A percentile compares a stretch with the other conserved stretches of the same genome.
These are phyloP conservation scores for Cymbopogon citratus DNA, from an alignment of 176 grass and related monocot species.

Conservation along the genomic window DNA sequence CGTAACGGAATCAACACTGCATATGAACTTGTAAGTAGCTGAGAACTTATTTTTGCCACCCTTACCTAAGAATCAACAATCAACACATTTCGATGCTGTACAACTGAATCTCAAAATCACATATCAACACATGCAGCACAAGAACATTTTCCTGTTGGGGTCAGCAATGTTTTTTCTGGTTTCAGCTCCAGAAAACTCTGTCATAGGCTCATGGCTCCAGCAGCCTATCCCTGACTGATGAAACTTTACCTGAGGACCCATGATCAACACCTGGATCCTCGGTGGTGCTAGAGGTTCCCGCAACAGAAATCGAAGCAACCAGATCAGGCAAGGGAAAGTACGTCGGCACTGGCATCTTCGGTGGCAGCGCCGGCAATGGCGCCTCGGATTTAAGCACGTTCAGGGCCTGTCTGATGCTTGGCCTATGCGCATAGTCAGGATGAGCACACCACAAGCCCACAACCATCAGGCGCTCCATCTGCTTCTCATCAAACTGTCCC, in stretches of 20 bases:
- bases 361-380: constrained; percentile 50
- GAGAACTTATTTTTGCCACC: not conserved
- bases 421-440: constrained; percentile 57
- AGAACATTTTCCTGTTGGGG: not conserved
- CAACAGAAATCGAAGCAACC: constrained; percentile 11
- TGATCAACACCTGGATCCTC: not conserved
- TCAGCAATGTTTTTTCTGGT: not conserved
- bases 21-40: not conserved
- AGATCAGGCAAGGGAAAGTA: constrained; percentile 45
- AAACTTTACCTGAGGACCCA: not conserved
- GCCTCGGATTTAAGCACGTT: constrained; percentile 59
- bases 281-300: not conserved
- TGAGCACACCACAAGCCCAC: constrained; percentile 82
- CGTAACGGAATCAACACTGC: too few relatives aligned
- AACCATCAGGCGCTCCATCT: constrained; percentile 70
- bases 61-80: not conserved
- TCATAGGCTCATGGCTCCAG: constrained; percentile 26
- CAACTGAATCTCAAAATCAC: not conserved
- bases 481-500: constrained; percentile 36
- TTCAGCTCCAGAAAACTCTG: not conserved
- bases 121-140: not conserved
- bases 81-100: not conserved
- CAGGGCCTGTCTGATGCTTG: constrained; percentile 59
- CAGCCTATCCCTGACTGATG: constrained; percentile 14
- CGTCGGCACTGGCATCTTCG: constrained; percentile 53